A percentile compares a stretch with the other conserved stretches of the same genome.
Evolutionary conservation across 225 moss, liverwort and hornwort genomes (phyloP).

Genomic region (Pleurozium schreberi): DNA sequence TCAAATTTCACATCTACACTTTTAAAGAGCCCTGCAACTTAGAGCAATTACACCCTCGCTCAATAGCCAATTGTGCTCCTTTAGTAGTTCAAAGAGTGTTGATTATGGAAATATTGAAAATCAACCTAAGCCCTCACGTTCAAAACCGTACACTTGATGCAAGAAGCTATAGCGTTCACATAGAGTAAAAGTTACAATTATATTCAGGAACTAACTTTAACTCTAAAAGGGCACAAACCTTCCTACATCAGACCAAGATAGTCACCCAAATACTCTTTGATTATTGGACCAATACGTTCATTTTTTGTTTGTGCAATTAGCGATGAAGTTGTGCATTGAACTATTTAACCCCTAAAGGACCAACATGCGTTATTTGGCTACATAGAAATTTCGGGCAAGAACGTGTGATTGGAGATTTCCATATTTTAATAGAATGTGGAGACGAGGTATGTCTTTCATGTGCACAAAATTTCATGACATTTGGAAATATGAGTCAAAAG

Average conservation of each 20-base stretch:
- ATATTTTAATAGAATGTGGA: too few relatives aligned
- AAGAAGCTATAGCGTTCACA: accelerated
- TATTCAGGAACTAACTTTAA: background rate
- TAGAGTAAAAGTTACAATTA: background rate
- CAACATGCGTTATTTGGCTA: too few relatives aligned
- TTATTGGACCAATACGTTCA: background rate
- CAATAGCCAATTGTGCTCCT: accelerated
- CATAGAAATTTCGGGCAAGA: too few relatives aligned
- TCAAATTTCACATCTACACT: background rate
- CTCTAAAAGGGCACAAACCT: accelerated
- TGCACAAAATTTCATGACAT: too few relatives aligned
- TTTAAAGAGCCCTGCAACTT: background rate
- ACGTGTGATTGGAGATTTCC: too few relatives aligned
- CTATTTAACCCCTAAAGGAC: too few relatives aligned
- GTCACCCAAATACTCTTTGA: background rate
- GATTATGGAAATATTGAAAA: background rate
- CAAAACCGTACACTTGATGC: accelerated
- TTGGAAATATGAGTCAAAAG: too few relatives aligned
- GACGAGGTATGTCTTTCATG: too few relatives aligned
- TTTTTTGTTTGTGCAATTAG: background rate
- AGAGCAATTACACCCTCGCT: background rate
- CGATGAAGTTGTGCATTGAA: background rate
- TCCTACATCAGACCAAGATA: background rate
- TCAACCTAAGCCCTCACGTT: background rate
- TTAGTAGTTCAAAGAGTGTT: background rate